Evolutionary conservation across 2,329 filamentous ascomycete genomes (phyloP).

Genomic region (Botrytis tulipae): DNA sequence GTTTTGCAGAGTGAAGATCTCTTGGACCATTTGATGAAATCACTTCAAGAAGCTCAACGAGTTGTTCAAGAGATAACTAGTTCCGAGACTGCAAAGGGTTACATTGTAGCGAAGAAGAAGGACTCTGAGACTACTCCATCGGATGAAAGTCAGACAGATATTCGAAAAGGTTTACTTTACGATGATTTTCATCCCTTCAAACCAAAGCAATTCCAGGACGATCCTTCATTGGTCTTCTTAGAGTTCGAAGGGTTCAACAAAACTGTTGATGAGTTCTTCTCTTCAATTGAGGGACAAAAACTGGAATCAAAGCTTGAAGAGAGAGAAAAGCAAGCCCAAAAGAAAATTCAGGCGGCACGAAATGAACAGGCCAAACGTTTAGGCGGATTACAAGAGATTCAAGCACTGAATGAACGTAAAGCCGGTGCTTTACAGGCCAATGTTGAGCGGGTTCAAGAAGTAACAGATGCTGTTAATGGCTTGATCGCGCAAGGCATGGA

Average conservation of each 20-base stretch:
- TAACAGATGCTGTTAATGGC: slow-evolving; percentile 87
- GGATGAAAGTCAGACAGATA: slow-evolving; percentile 39
- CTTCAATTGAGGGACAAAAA: slow-evolving; percentile 91
- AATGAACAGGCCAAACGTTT: slow-evolving; percentile 83
- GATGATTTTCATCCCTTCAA: slow-evolving; percentile 95
- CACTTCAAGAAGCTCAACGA: slow-evolving; percentile 67
- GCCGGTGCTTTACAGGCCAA: slow-evolving; percentile 90
- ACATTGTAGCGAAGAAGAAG: slow-evolving; percentile 76
- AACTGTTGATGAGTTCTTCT: slow-evolving; percentile 95
- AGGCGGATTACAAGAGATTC: slow-evolving; percentile 76
- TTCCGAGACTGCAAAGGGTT: slow-evolving; percentile 68
- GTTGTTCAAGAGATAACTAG: slow-evolving; percentile 68
- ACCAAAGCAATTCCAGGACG: slow-evolving; percentile 73
- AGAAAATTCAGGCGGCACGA: slow-evolving; percentile 80
- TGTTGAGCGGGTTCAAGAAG: slow-evolving; percentile 85
- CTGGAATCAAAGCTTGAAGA: slow-evolving; percentile 81
- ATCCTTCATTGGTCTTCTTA: slow-evolving; percentile 64
- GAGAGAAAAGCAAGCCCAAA: slow-evolving; percentile 75
- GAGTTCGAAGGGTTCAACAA: slow-evolving; percentile 85
- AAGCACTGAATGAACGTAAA: slow-evolving; percentile 81
- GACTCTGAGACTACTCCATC: slow-evolving; percentile 31
- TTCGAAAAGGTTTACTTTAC: slow-evolving; percentile 60
- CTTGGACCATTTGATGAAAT: slow-evolving; percentile 64
- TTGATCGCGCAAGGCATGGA: slow-evolving; percentile 95
- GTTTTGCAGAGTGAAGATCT: slow-evolving; percentile 65